phyloP scores from a whole-genome alignment of 2,329 filamentous ascomycete genomes.

The Pseudogymnoascus destructans region DNA sequence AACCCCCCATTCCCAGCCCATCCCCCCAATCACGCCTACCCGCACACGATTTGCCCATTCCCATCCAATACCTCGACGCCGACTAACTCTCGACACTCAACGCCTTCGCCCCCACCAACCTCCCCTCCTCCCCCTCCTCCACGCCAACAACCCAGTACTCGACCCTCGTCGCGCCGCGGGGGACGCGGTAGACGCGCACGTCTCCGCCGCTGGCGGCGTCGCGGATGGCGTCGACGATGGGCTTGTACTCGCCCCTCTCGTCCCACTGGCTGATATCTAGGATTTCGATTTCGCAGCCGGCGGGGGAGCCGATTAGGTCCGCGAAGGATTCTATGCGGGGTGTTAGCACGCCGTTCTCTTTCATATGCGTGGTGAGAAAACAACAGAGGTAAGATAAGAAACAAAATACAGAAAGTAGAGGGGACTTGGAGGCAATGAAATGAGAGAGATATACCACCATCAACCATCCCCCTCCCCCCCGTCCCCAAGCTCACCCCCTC shows the following conservation, averaged over 20 bases:
- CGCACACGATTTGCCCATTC: not conserved
- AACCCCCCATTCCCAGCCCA: not conserved
- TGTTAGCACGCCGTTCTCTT: too few species aligned
- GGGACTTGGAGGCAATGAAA: too few species aligned
- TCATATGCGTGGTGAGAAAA: too few species aligned
- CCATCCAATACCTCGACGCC: too few species aligned
- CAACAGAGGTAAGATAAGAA: too few species aligned
- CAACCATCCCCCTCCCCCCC: constrained; percentile 40
- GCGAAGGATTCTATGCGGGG: constrained; percentile 50
- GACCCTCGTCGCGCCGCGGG: constrained; percentile 45
- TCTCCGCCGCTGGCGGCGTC: constrained; percentile 49
- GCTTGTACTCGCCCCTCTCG: constrained; percentile 52
- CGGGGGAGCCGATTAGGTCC: constrained; percentile 44
- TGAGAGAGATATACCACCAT: constrained; percentile 42
- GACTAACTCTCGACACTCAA: constrained; percentile 52
- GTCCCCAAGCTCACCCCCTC: constrained; percentile 59
- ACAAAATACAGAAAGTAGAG: too few species aligned
- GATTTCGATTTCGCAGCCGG: constrained; percentile 48
- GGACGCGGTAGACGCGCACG: constrained; percentile 62
- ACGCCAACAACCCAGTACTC: constrained; percentile 72
- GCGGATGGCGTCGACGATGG: constrained; percentile 55
- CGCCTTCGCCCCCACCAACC: constrained; percentile 66
- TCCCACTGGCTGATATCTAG: constrained; percentile 63
- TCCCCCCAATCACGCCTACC: not conserved
- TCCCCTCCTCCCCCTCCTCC: constrained; percentile 42